phyloP scores from a whole-genome alignment of 306 rosid species.

The Castanea mollissima region DNA sequence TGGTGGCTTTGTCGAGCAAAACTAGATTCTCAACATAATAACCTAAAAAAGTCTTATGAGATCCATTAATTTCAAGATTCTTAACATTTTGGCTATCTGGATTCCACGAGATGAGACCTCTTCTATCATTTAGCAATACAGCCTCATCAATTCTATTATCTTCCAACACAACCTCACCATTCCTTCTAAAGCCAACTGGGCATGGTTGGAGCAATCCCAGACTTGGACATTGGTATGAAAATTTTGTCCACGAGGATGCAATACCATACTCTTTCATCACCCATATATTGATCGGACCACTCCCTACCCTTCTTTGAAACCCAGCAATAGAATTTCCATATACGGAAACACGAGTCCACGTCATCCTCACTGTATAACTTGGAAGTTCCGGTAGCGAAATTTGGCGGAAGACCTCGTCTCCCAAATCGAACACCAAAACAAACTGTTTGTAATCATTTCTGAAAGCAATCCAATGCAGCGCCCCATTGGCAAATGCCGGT shows the following conservation, averaged over 20 bases:
- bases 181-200: not conserved
- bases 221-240: too few relatives aligned
- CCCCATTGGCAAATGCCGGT: constrained; percentile 15
- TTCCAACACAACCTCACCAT: not conserved
- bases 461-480: too few relatives aligned
- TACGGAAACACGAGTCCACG: not conserved
- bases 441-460: not conserved
- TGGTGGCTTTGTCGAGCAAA: constrained; percentile 7
- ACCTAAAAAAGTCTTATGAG: not conserved
- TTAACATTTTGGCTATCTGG: not conserved
- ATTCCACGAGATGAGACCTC: constrained; percentile 4
- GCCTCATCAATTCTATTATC: not conserved
- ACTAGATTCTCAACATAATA: constrained; percentile 30
- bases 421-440: constrained; percentile 19
- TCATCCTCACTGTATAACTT: not conserved
- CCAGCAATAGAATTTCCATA: constrained; percentile 13
- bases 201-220: too few relatives aligned
- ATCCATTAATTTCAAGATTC: constrained; percentile 13
- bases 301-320: not conserved
- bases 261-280: constrained; percentile 36
- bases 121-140: not conserved
- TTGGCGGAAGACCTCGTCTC: constrained; percentile 24
- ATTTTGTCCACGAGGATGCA: constrained; percentile 24
- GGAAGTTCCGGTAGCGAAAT: constrained; percentile 8
- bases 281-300: constrained; percentile 9